These are phyloP conservation scores for Luvunga scandens DNA, from an alignment of 345 rosid genomes.

Conservation along the genomic window DNA sequence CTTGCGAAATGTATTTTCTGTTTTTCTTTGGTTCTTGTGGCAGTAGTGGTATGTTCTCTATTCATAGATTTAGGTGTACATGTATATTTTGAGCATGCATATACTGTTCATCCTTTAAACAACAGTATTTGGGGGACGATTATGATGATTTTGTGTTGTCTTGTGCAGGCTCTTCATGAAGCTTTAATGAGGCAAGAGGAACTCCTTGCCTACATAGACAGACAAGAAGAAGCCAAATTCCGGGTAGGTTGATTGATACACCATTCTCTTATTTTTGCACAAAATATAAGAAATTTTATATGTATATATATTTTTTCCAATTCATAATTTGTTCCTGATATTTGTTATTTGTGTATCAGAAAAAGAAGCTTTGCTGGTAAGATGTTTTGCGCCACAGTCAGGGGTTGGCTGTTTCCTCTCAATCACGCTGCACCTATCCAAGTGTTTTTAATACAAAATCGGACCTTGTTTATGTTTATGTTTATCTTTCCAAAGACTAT, in stretches of 20 bases:
- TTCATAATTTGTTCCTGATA: constrained; percentile 2
- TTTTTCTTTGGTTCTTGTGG: background rate
- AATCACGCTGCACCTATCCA: background rate
- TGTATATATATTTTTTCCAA: background rate
- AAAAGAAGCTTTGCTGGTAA: constrained; percentile 70
- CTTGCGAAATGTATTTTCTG: background rate
- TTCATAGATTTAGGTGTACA: background rate
- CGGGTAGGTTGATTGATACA: constrained; percentile 42
- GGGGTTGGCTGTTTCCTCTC: background rate
- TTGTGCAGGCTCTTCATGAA: constrained; percentile 77
- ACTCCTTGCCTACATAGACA: constrained; percentile 84
- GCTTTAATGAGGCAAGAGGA: constrained; percentile 98
- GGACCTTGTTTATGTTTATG: background rate
- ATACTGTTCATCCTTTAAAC: background rate
- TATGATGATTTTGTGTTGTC: background rate
- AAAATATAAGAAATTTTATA: background rate
- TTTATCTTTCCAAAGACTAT: constrained; percentile 11
- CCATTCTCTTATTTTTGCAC: background rate
- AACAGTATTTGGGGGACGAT: background rate
- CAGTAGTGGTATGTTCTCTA: background rate
- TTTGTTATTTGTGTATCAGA: constrained; percentile 29
- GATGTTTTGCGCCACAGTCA: constrained; percentile 15
- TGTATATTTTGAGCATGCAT: background rate
- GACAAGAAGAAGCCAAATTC: constrained; percentile 69
- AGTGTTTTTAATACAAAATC: constrained; percentile 5